Base-by-base conservation (phyloP, 345 rosid genomes). In the Populus alba region DNA sequence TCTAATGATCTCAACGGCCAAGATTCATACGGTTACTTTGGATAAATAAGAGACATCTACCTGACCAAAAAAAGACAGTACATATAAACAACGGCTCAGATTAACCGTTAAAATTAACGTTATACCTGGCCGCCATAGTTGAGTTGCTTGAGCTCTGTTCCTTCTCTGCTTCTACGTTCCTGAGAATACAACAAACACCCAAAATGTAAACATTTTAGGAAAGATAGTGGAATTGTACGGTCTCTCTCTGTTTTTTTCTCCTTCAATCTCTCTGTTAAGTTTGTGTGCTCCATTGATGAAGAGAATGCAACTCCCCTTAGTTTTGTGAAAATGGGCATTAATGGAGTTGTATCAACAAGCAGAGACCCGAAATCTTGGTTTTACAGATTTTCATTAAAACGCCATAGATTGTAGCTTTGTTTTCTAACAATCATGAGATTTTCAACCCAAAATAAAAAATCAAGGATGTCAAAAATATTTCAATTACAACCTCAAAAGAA, bases 91-190 rank as follows among this genome's bases (percentile, higher is more conserved):
- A 88, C 87, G 93, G 93, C 78, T 78, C 62, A 72, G 87, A 87
- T 87, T 18, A 43, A 43, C 18, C 15, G 71, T 38, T 22, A 38
- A n/a, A 39, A 43, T 70, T 20, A 41, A 23, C 53, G 55, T 23
- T 73, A 6, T 85, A 90, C 95, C 91, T 90, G 15, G 74, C 85
- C 71, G 80, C 94, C 95, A 93, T 91, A 82, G 91, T 78, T 82
- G 94, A 77, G 90, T 83, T 88, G 68, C 74, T 83, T 41, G 87
- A 89, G 91, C 86, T 87, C 89, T 85, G 87, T 77, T 83, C 27
- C 89, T 78, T 68, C 85, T 85, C 91, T 78, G 86, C 80, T 75
- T 87, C 86, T 74, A 80, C 73, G 73, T 87, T 90, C 81, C 95
- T 92, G 84, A 8, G 67, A 81, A 71, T 35, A 37, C 57, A 66